Evolutionary conservation across 2,329 filamentous ascomycete species (phyloP), one percentile per base, ranked within the genome.

Genomic region (Pleurostoma richardsiae): DNA sequence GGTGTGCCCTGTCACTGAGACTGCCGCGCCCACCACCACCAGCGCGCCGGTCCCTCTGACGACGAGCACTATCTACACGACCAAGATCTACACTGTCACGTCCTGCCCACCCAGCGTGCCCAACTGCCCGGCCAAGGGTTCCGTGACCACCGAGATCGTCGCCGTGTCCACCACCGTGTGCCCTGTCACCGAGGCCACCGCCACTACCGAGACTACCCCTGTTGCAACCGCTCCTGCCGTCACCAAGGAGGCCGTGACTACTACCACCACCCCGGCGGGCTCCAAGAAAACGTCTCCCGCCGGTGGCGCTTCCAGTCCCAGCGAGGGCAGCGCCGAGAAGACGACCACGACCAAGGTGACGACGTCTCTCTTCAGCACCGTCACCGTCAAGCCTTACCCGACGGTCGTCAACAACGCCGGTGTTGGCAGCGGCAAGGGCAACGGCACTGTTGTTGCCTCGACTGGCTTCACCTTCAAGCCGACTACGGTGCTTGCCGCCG

Each of bases 111-210:
- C 58, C 26, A 62, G 54, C 6, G 56, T 60, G 33, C 55, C 61
- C 6, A 59, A 71, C 56, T 75, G 72, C 63, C 71, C 70, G 28
- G 66, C 66, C 48, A 54, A 65, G 41, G 44, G 43, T 41, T 55
- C 49, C 30, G 39, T 41, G 19, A 30, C 31, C 29, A 67, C 64
- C 5, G 56, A 63, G 29, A 48, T 55, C 10, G 59, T 68, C 39
- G 49, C 63, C 26, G 44, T 66, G 28, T 64, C 61, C 50, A 69
- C 64, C 29, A 70, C 68, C 30, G 55, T 64, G 43, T 65, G 63
- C 57, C 52, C 56, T 8, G 38, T 49, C 11, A 41, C 42, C 6
- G 48, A 46, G n/a, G 33, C 46, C 7, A 19, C 19, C 19, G 19
- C 19, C 19, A 19, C 19, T 19, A 19, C 19, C 19, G 19, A 19